Conservation (phyloP, 495 filamentous ascomycete species). For the Aspergillus heteromorphus region DNA sequence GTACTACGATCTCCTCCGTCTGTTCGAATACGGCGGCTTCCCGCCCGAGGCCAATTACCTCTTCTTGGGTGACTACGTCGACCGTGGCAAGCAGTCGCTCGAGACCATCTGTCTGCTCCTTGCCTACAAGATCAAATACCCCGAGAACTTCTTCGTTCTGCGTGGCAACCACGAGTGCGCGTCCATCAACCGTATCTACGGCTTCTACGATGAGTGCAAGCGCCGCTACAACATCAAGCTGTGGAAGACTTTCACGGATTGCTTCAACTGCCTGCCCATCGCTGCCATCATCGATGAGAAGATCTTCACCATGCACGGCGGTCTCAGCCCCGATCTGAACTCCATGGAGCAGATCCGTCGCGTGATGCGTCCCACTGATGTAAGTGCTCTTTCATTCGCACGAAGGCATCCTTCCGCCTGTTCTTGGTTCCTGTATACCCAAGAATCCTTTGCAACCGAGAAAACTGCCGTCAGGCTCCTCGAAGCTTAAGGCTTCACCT, state of each 20-base stretch:
- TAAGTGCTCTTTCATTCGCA: slow-evolving; percentile 45
- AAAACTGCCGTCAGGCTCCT: slow-evolving; percentile 29
- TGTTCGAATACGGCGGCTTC: slow-evolving; percentile 99
- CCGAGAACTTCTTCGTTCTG: slow-evolving; percentile 99
- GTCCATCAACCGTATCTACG: slow-evolving; percentile 99
- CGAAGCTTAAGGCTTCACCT: slow-evolving; percentile 36
- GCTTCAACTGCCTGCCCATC: slow-evolving; percentile 99
- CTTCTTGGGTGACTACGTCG: slow-evolving; percentile 98
- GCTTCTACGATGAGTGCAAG: slow-evolving; percentile 99
- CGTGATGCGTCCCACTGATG: slow-evolving; percentile 98
- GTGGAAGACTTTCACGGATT: slow-evolving; percentile 99
- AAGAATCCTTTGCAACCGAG: slow-evolving; percentile 5
- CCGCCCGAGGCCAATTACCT: slow-evolving; percentile 99
- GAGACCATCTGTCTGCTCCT: slow-evolving; percentile 98
- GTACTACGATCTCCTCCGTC: slow-evolving; percentile 95
- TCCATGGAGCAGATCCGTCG: slow-evolving; percentile 99
- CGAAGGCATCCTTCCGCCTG: background rate
- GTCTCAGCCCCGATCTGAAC: slow-evolving; percentile 94
- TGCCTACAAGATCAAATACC: slow-evolving; percentile 99
- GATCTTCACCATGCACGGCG: slow-evolving; percentile 99
- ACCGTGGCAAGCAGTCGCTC: slow-evolving; percentile 97
- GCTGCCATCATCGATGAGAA: slow-evolving; percentile 99
- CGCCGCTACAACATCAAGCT: slow-evolving; percentile 99
- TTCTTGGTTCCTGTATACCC: background rate
- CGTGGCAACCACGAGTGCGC: slow-evolving; percentile 99